These are phyloP conservation scores for Pythium rhizo-oryzae DNA, from an alignment of 352 stramenopile species.

Conservation along the genomic window DNA sequence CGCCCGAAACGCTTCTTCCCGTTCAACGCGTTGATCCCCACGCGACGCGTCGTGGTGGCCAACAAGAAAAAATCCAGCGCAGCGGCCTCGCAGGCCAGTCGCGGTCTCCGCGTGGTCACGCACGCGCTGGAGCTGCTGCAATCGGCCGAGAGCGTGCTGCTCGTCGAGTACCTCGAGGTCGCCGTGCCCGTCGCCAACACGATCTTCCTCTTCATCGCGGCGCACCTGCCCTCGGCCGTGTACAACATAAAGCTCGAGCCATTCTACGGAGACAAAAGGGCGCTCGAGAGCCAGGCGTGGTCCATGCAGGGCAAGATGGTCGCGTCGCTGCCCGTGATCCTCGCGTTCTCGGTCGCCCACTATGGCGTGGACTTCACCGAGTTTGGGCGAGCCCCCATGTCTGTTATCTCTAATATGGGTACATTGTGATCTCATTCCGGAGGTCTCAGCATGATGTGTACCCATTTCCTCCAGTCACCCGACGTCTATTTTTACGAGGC, in stretches of 20 bases:
- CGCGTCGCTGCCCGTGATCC: slow-evolving; percentile 19
- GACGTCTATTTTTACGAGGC: too few species aligned
- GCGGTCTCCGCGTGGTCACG: neutral
- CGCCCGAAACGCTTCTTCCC: too few species aligned
- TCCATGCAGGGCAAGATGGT: slow-evolving; percentile 26
- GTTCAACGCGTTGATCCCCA: too few species aligned
- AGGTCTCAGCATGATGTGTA: too few species aligned
- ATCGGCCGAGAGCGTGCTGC: slow-evolving; percentile 19
- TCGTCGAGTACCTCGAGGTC: slow-evolving; percentile 29
- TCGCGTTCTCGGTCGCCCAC: slow-evolving; percentile 21
- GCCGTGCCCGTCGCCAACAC: slow-evolving; percentile 15
- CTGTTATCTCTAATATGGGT: too few species aligned
- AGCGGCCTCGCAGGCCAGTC: too few species aligned
- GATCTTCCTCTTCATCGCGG: slow-evolving; percentile 7
- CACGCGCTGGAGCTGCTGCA: slow-evolving; percentile 4
- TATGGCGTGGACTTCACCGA: slow-evolving; percentile 21
- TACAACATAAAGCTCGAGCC: slow-evolving; percentile 10
- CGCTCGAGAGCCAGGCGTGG: slow-evolving; percentile 15
- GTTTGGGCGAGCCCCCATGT: too few species aligned
- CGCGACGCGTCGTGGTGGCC: too few species aligned
- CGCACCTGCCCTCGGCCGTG: slow-evolving; percentile 11
- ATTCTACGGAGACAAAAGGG: neutral
- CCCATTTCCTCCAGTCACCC: too few species aligned
- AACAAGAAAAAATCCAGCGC: too few species aligned
- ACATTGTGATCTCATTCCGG: too few species aligned